These are phyloP conservation scores for Lepidopterella palustris DNA, from an alignment of 495 filamentous ascomycete genomes.

Conservation along the genomic window DNA sequence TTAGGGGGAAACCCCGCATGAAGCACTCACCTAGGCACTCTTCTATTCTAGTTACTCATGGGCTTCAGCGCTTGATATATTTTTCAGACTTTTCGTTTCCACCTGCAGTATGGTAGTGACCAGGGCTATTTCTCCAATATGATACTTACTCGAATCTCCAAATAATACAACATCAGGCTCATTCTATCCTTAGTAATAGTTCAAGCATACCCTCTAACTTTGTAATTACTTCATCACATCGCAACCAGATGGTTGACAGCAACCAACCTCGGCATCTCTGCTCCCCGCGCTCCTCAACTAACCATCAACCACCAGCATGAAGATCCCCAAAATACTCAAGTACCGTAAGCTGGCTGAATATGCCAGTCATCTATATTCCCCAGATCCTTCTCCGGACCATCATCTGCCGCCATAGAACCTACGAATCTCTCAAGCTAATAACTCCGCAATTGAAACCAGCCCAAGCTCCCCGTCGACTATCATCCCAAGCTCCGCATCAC, in stretches of 20 bases:
- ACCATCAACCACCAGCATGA: constrained; percentile 14
- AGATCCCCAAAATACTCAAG: neutral
- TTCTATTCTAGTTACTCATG: too few relatives aligned
- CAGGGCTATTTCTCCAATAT: too few relatives aligned
- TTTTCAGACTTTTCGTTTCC: too few relatives aligned
- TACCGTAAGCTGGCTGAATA: constrained; percentile 9
- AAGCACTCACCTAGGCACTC: too few relatives aligned
- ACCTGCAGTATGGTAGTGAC: too few relatives aligned
- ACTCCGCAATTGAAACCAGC: neutral
- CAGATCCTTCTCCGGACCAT: constrained; percentile 1
- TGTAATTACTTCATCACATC: neutral
- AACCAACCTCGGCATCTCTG: constrained; percentile 19
- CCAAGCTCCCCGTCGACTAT: neutral
- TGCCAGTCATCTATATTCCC: constrained; percentile 6
- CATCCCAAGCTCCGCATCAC: neutral
- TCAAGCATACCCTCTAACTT: neutral
- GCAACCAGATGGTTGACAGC: neutral
- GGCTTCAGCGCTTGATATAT: too few relatives aligned
- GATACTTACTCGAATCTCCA: too few relatives aligned
- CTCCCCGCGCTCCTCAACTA: constrained; percentile 9
- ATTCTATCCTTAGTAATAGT: too few relatives aligned
- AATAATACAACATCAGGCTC: too few relatives aligned
- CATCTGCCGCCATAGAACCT: neutral
- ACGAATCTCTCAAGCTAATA: neutral
- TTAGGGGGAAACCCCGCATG: too few relatives aligned